Conservation (phyloP, 106 monocot species). For the Dactylorhiza incarnata region DNA sequence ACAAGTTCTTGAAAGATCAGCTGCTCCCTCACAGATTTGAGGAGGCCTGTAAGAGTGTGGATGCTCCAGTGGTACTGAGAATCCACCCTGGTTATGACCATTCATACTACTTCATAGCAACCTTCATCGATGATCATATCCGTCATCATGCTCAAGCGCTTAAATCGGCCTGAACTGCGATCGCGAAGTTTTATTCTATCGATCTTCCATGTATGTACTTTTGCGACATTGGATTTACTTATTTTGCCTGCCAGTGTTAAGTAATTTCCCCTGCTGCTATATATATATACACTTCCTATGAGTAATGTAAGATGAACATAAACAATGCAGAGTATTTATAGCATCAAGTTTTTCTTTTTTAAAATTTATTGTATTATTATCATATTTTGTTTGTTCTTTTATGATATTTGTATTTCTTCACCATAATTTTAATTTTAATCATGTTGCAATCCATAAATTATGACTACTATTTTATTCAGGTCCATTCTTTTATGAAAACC, state of each 20-base stretch:
- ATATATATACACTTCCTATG: not conserved
- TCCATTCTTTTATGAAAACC: no score
- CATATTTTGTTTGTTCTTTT: no score
- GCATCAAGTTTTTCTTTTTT: no score
- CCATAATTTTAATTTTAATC: no score
- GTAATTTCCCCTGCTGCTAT: not conserved
- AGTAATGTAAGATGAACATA: not conserved
- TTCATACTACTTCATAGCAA: conserved; percentile 91
- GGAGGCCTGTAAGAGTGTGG: conserved; percentile 52
- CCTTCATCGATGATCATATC: conserved; percentile 86
- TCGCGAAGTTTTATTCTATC: not conserved
- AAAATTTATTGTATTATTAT: no score
- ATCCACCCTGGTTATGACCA: conserved; percentile 94
- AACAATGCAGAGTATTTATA: no score
- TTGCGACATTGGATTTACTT: not conserved
- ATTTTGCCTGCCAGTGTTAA: not conserved
- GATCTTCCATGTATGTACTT: not conserved
- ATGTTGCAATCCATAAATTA: no score
- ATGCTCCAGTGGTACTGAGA: conserved; percentile 46
- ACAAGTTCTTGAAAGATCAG: conserved; percentile 80
- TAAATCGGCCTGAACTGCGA: conserved; percentile 13
- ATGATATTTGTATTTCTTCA: no score
- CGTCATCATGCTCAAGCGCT: conserved; percentile 66
- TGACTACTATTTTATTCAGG: no score
- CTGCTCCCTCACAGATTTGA: conserved; percentile 64